These are phyloP conservation scores for Colletotrichum plurivorum DNA, from an alignment of 2,329 filamentous ascomycete genomes.

Conservation along the genomic window DNA sequence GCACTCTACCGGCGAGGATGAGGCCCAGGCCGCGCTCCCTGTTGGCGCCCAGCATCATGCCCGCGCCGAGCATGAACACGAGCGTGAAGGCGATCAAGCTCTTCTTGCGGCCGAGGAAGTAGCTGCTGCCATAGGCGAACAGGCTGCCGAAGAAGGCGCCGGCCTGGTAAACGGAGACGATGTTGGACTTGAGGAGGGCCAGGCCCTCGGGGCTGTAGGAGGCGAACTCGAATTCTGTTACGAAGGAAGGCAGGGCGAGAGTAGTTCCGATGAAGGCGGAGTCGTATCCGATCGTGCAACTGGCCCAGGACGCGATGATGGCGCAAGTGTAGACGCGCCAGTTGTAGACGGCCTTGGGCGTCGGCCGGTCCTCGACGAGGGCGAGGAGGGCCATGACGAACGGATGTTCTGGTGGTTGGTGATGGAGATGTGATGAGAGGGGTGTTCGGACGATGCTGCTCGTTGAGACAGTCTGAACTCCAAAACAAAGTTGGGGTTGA, in stretches of 20 bases:
- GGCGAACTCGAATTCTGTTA: constrained; percentile 75
- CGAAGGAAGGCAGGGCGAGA: constrained; percentile 78
- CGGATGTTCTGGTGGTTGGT: neutral
- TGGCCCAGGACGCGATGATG: constrained; percentile 67
- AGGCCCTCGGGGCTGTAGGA: constrained; percentile 62
- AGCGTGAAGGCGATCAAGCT: constrained; percentile 73
- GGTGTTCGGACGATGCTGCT: constrained; percentile 18
- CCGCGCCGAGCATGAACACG: constrained; percentile 79
- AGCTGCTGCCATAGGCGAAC: constrained; percentile 75
- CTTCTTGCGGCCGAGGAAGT: constrained; percentile 77
- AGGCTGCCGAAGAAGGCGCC: constrained; percentile 88
- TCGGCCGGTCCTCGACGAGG: constrained; percentile 70
- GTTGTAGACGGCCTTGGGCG: constrained; percentile 71
- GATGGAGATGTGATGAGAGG: constrained; percentile 7
- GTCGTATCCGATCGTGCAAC: constrained; percentile 74
- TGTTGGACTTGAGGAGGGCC: constrained; percentile 78
- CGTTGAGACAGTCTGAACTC: constrained; percentile 27
- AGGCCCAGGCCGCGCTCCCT: constrained; percentile 73
- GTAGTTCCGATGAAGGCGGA: constrained; percentile 86
- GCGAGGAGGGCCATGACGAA: constrained; percentile 61
- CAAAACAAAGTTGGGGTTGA: constrained; percentile 17
- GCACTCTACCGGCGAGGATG: constrained; percentile 73
- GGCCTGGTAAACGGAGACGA: constrained; percentile 86
- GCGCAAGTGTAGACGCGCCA: constrained; percentile 72
- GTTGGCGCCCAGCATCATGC: constrained; percentile 79